Percentiles rank a stretch among this genome's conserved stretches.
Conservation (phyloP, 2,329 filamentous ascomycete species). For the Sclerotinia spermophila region DNA sequence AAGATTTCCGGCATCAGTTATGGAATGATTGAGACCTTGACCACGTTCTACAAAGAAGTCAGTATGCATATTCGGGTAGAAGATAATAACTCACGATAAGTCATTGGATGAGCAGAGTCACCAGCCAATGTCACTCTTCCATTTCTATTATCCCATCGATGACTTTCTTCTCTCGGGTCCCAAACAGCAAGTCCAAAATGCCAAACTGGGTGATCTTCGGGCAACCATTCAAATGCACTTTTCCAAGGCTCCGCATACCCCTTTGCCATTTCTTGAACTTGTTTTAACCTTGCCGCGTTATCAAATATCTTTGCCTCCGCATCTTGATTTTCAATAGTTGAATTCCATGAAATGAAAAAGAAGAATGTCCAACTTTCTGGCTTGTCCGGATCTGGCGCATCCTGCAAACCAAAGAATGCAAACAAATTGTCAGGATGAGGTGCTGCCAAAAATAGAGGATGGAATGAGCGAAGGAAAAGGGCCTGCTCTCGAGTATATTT, state of each 20-base stretch:
- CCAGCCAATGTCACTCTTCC: conserved; percentile 38
- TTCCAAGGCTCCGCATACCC: conserved; percentile 45
- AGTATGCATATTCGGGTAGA: neutral
- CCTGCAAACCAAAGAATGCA: conserved; percentile 45
- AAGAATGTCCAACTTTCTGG: conserved; percentile 45
- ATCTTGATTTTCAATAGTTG: conserved; percentile 41
- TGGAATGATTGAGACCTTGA: conserved; percentile 47
- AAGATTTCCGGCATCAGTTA: conserved; percentile 43
- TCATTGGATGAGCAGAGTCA: conserved; percentile 40
- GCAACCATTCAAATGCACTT: conserved; percentile 39
- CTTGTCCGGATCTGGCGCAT: conserved; percentile 39
- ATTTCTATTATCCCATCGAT: conserved; percentile 36
- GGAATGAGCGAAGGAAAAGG: conserved; percentile 42
- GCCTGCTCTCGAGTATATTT: conserved; percentile 44
- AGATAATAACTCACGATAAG: conserved; percentile 35
- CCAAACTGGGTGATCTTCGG: conserved; percentile 35
- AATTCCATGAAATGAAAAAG: conserved; percentile 47
- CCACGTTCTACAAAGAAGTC: conserved; percentile 43
- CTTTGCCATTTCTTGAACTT: conserved; percentile 41
- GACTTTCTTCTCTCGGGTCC: conserved; percentile 36
- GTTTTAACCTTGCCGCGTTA: conserved; percentile 39
- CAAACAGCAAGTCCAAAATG: conserved; percentile 35
- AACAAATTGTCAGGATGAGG: conserved; percentile 45
- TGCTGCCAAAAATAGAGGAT: conserved; percentile 44
- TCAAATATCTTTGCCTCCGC: conserved; percentile 37